Evolutionary conservation across 2,329 filamentous ascomycete genomes (phyloP).

Genomic region (Alternaria sp.): DNA sequence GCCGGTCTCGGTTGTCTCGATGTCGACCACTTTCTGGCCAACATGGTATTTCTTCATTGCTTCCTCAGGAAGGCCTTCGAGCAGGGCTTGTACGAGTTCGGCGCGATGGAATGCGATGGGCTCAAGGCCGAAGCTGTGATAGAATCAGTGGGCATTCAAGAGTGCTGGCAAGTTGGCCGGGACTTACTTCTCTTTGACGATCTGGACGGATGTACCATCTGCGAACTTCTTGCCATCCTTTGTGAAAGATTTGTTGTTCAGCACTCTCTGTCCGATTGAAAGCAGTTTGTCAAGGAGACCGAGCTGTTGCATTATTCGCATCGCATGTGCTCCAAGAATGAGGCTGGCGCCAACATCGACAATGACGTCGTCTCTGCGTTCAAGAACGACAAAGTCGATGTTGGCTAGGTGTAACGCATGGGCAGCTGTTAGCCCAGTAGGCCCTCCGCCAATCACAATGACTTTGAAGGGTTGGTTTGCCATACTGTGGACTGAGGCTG

Average conservation of each 20-base stretch:
- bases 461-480: neutral
- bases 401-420: neutral
- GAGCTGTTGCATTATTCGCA: slow-evolving; percentile 2
- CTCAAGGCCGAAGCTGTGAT: neutral
- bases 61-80: neutral
- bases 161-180: neutral
- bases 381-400: neutral
- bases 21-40: neutral
- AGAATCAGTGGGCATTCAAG: neutral
- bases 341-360: slow-evolving; percentile 1
- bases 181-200: neutral
- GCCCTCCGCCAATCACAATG: neutral
- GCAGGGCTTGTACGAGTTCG: neutral
- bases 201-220: neutral
- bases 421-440: neutral
- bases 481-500: neutral
- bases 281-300: neutral
- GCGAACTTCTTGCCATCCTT: neutral
- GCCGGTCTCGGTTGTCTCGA: neutral
- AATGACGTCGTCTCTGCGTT: neutral
- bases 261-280: neutral
- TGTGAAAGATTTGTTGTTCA: neutral
- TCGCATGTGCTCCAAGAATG: neutral
- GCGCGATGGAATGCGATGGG: neutral
- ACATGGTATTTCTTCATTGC: neutral